Base-by-base conservation (phyloP, 495 filamentous ascomycete species). In the Xylaria telfairii region DNA sequence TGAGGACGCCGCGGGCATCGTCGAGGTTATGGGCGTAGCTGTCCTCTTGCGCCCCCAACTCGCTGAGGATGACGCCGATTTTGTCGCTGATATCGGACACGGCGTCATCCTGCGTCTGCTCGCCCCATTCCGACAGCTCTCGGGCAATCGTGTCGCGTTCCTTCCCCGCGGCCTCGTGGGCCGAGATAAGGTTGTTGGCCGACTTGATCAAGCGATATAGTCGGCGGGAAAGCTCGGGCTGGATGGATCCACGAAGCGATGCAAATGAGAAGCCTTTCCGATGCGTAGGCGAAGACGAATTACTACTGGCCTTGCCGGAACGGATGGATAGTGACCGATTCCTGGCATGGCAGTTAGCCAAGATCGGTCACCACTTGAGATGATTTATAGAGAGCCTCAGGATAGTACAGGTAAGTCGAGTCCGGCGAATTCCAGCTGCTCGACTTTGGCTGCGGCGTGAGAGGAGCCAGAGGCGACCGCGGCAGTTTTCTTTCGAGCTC, bases 101-200 rank as follows among this genome's bases (percentile, higher is more conserved):
- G 46, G 90, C 90, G 57, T 96, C 94, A 77, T 99, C 96, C 4
- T 86, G 85, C 3, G 94, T 96, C 51, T 90, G 87, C 79, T 97
- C 94, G 64, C 96, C 96, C 96, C 96, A 98, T 67, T 97, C 96
- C 6, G 92, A 95, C n/a, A 99, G 88, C 82, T 98, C 94, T 2
- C 89, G 88, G 10, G 95, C 95, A 74, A 97, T 92, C 19, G 90
- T 89, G 46, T 92, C 81, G 67, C 93, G 92, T 81, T 96, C 93
- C 59, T 90, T 90, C 26, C 89, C 92, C 12, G 96, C 96, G 0
- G 89, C 78, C 81, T 97, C 92, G 80, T 98, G 91, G 61, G 92
- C 92, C 41, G 88, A 83, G 74, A 98, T 94, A 15, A 92, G 90
- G 73, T 90, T 84, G 84, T 96, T 97, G 79, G 94, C 91, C 65